phyloP scores from a whole-genome alignment of 352 stramenopile genomes.

The Pythium periplocum region DNA sequence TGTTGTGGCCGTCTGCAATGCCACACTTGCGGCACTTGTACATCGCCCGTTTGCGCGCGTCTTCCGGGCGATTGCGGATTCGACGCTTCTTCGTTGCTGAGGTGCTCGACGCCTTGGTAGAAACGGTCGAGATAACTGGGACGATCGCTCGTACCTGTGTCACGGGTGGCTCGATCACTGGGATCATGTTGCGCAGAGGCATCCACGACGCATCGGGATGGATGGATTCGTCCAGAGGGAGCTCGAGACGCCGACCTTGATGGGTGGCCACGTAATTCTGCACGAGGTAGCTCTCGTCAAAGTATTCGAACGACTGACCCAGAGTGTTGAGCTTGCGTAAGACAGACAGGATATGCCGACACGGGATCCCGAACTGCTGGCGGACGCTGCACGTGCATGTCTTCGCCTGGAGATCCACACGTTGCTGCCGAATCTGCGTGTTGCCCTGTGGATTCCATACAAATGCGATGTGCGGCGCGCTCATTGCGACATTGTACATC shows the following conservation, averaged over 20 bases:
- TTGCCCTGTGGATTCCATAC: conserved; percentile 34
- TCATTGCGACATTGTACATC: conserved; percentile 40
- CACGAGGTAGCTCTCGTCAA: conserved; percentile 46
- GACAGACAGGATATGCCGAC: conserved; percentile 33
- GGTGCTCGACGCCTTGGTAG: conserved; percentile 3
- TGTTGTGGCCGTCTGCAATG: conserved; percentile 49
- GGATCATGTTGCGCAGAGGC: conserved; percentile 21
- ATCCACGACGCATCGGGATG: conserved; percentile 23
- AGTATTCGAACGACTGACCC: conserved; percentile 31
- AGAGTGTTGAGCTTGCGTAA: conserved; percentile 31
- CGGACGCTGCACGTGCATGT: conserved; percentile 40
- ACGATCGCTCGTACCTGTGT: conserved; percentile 1
- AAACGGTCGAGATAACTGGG: too few relatives aligned
- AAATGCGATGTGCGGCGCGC: conserved; percentile 35
- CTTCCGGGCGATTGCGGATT: conserved; percentile 20
- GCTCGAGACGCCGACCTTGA: conserved; percentile 31
- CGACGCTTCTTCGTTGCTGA: conserved; percentile 24
- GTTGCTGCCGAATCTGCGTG: conserved; percentile 33
- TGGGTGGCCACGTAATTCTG: conserved; percentile 36
- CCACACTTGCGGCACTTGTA: conserved; percentile 50
- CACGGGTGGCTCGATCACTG: background rate
- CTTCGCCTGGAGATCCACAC: conserved; percentile 39
- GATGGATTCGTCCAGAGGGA: conserved; percentile 35
- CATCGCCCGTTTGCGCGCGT: conserved; percentile 35
- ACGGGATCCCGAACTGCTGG: conserved; percentile 36